Evolutionary conservation across 352 stramenopile genomes (phyloP).

Genomic region (Phytophthora uliginosa): DNA sequence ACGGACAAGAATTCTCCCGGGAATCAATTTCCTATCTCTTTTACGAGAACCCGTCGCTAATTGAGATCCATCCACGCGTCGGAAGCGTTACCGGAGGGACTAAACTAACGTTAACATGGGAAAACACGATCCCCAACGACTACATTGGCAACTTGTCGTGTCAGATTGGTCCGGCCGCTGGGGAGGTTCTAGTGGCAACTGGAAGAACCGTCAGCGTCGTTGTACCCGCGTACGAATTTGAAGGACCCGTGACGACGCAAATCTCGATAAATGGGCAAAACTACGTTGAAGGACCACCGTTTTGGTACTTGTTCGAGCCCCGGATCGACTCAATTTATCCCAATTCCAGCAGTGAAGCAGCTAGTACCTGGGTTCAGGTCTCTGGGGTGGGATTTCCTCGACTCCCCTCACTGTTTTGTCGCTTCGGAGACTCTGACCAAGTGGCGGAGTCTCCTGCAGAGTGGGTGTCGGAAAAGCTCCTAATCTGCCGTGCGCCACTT

Average conservation of each 20-base stretch:
- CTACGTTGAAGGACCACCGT: constrained; percentile 42
- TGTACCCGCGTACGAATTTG: constrained; percentile 5
- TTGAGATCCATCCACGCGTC: constrained; percentile 24
- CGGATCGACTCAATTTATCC: constrained; percentile 35
- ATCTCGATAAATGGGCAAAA: constrained; percentile 56
- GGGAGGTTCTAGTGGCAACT: constrained; percentile 11
- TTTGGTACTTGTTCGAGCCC: constrained; percentile 54
- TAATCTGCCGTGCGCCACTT: constrained; percentile 40
- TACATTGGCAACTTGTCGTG: constrained; percentile 26
- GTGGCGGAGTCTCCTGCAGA: constrained; percentile 16
- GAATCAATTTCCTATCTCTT: constrained; percentile 41
- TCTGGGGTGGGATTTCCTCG: constrained; percentile 42
- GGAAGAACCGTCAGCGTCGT: constrained; percentile 11
- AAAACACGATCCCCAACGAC: background rate
- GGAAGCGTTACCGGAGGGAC: constrained; percentile 43
- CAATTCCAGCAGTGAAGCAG: constrained; percentile 25
- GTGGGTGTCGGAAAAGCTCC: constrained; percentile 36
- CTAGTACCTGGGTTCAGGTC: constrained; percentile 28
- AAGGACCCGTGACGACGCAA: constrained; percentile 17
- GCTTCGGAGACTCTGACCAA: constrained; percentile 41
- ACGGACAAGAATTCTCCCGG: constrained; percentile 44
- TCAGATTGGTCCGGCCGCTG: constrained; percentile 31
- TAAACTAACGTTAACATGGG: constrained; percentile 34
- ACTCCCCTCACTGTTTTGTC: constrained; percentile 48
- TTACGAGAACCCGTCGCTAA: constrained; percentile 31